Conservation (phyloP, 805 yeast species). For the Metschnikowia baotianmanensis region DNA sequence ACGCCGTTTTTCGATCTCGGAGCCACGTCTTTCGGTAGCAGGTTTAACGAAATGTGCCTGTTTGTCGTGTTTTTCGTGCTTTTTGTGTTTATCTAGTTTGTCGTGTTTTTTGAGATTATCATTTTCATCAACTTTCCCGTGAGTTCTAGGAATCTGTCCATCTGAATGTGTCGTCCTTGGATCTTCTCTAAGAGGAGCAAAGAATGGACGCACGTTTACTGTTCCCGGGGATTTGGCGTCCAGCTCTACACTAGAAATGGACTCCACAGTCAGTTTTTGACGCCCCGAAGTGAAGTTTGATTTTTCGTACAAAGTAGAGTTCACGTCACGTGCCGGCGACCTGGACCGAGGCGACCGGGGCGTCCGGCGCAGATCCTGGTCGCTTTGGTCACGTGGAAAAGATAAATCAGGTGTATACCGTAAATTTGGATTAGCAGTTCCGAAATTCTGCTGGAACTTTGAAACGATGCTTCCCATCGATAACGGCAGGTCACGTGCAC, state of each 20-base stretch:
- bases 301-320: too few species aligned
- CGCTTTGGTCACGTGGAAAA: background rate
- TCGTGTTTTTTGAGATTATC: too few species aligned
- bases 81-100: too few species aligned
- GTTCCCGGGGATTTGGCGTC: too few species aligned
- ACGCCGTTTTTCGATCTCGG: too few species aligned
- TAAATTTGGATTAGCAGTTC: background rate
- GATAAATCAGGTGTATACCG: background rate
- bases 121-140: too few species aligned
- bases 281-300: too few species aligned
- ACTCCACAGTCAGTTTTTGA: too few species aligned
- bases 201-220: slow-evolving; percentile 12
- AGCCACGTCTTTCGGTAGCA: too few species aligned
- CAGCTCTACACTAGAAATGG: too few species aligned
- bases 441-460: background rate
- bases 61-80: too few species aligned
- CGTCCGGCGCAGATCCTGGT: background rate
- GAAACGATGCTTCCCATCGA: background rate
- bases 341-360: slow-evolving; percentile 4
- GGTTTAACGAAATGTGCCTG: too few species aligned
- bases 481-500: background rate
- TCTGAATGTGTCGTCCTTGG: slow-evolving; percentile 2
- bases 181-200: slow-evolving; percentile 10
- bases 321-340: background rate
- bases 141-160: background rate